Conservation (phyloP, 371 early-diverging fungal species). For the Syncephalastrum racemosum region DNA sequence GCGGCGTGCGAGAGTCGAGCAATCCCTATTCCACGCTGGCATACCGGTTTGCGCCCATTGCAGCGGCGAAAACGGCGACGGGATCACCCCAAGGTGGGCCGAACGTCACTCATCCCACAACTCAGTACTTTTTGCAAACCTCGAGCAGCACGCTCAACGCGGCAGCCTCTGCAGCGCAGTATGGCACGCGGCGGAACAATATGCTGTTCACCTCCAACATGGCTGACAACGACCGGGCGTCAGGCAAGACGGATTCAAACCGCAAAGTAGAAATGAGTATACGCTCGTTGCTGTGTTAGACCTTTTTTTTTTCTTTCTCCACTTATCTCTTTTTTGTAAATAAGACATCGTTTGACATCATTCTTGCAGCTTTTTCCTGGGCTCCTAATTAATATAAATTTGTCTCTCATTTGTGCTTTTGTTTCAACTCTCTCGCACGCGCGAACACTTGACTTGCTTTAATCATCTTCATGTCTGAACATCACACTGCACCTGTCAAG, state of each 20-base stretch:
- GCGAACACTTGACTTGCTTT: too few species aligned
- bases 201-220: slow-evolving; percentile 10
- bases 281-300: slow-evolving; percentile 20
- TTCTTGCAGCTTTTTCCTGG: slow-evolving; percentile 9
- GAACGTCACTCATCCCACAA: slow-evolving; percentile 29
- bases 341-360: slow-evolving; percentile 7
- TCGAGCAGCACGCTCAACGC: slow-evolving; percentile 31
- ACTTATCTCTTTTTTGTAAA: slow-evolving; percentile 15
- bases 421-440: too few species aligned
- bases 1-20: slow-evolving; percentile 13
- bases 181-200: slow-evolving; percentile 15
- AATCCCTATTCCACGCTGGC: slow-evolving; percentile 19
- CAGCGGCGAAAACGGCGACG: slow-evolving; percentile 13
- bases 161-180: slow-evolving; percentile 25
- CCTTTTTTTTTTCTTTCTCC: slow-evolving; percentile 4
- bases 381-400: too few species aligned
- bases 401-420: too few species aligned
- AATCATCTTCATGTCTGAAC: slow-evolving; percentile 29
- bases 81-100: slow-evolving; percentile 14
- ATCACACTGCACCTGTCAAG: slow-evolving; percentile 29
- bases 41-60: slow-evolving; percentile 20
- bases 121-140: slow-evolving; percentile 30
- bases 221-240: slow-evolving; percentile 23
- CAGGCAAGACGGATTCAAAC: slow-evolving; percentile 22
- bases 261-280: slow-evolving; percentile 28